Evolutionary conservation across 305 asterid species (phyloP), one percentile per base, ranked within the genome.

Genomic region (Coffea humblotiana): DNA sequence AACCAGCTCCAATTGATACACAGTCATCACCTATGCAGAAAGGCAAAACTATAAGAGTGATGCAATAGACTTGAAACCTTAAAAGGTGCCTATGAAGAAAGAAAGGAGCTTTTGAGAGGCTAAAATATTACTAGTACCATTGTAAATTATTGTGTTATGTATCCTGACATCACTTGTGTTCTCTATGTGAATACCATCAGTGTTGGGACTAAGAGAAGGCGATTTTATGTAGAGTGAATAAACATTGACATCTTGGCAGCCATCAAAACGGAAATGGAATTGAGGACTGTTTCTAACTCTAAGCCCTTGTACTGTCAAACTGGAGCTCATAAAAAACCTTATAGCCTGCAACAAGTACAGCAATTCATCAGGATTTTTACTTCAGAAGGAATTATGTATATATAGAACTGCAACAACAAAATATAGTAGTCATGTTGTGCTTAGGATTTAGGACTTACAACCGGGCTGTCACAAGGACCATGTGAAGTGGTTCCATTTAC

Each of bases 381-480:
- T 45, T n/a, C 21, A 25, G 48, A 32, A 25, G 51, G 9, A 14
- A 47, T 47, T 65, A 13, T 3, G 19, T 29, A 29, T 29, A 29
- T 29, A 29, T 29, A 29, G 8, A 45, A 71, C 8, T 43, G 13
- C 32, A 40, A 15, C 25, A 19, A 16, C 15, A 32, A 54, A 77
- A 11, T 29, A 29, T 29, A 29, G 72, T 21, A n/a, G 32, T 6
- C 29, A 2, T 2, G 23, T 7, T 9, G 29, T 56, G 12, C 29
- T 23, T 67, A 14, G 60, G 48, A n/a, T 4, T 68, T 56, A 49
- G 72, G 75, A 85, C 97, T 89, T 87, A 95, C 98, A 78, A 89
- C 94, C 51, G 99, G 99, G 76, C 99, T 95, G 40, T 95, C 98
- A 85, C 99, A 95, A 48, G 93, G 97, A 37, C 93, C 99, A 65